Conservation (phyloP, 2,329 filamentous ascomycete species). For the Canariomyces notabilis region DNA sequence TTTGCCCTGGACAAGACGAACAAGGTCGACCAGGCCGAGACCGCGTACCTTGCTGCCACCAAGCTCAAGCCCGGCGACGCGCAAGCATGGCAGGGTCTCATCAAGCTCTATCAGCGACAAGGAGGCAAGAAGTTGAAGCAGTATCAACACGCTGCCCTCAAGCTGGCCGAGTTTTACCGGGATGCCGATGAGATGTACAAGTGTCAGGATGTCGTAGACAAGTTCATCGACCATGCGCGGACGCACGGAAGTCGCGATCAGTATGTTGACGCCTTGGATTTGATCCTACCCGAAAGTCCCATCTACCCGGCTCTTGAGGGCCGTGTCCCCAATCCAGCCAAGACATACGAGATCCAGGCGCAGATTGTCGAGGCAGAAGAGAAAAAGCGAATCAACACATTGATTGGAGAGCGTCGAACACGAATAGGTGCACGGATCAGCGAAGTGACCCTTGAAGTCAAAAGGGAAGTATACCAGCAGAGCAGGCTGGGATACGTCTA, state of each 20-base stretch:
- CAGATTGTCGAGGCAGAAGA: slow-evolving; percentile 82
- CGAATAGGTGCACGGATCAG: slow-evolving; percentile 77
- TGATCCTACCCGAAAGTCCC: slow-evolving; percentile 74
- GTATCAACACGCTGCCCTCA: slow-evolving; percentile 69
- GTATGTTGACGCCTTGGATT: slow-evolving; percentile 68
- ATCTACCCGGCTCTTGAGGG: slow-evolving; percentile 82
- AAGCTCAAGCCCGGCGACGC: slow-evolving; percentile 66
- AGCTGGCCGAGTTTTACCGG: slow-evolving; percentile 69
- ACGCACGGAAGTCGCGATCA: slow-evolving; percentile 66
- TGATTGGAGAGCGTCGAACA: slow-evolving; percentile 84
- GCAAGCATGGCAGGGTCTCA: slow-evolving; percentile 87
- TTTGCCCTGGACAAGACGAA: slow-evolving; percentile 76
- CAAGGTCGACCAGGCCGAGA: slow-evolving; percentile 66
- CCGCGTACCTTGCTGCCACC: slow-evolving; percentile 68
- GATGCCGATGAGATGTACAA: slow-evolving; percentile 60
- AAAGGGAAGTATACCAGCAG: slow-evolving; percentile 70
- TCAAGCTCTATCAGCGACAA: slow-evolving; percentile 79
- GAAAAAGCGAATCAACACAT: slow-evolving; percentile 79
- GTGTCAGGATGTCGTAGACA: slow-evolving; percentile 67
- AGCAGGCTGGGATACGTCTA: slow-evolving; percentile 81
- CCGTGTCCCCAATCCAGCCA: slow-evolving; percentile 69
- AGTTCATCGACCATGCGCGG: slow-evolving; percentile 70
- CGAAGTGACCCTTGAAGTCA: slow-evolving; percentile 82
- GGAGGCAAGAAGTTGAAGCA: slow-evolving; percentile 62
- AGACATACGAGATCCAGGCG: slow-evolving; percentile 76